Evolutionary conservation across 1,284 basidiomycete species (phyloP).

Genomic region (Cryptococcus hybrid): DNA sequence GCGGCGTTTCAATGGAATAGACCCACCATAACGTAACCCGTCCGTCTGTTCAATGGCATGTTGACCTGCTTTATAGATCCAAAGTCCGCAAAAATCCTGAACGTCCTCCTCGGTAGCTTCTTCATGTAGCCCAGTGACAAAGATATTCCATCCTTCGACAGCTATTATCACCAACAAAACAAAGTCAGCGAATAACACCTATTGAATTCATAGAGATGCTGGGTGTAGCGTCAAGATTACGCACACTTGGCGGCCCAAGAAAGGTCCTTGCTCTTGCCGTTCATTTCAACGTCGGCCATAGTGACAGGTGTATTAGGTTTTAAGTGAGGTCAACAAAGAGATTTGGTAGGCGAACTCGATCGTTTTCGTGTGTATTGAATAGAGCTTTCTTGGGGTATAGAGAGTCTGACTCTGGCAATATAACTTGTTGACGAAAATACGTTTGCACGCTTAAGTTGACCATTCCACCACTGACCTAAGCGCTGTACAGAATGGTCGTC

Average conservation of each 20-base stretch:
- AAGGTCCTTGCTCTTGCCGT: conserved; percentile 7
- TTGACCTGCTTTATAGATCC: conserved; percentile 97
- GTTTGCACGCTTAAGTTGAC: too few species aligned
- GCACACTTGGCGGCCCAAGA: conserved; percentile 13
- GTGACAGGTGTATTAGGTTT: background rate
- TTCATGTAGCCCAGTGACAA: conserved; percentile 96
- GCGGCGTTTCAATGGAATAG: conserved; percentile 1
- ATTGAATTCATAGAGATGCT: background rate
- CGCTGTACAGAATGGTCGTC: too few species aligned
- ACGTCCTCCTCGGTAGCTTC: conserved; percentile 98
- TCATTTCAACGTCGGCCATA: conserved; percentile 47
- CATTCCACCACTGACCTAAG: too few species aligned
- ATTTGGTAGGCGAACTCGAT: background rate
- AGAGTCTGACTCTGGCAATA: too few species aligned
- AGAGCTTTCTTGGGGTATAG: too few species aligned
- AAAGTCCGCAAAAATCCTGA: conserved; percentile 84
- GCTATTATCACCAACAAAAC: conserved; percentile 56
- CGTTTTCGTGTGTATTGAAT: too few species aligned
- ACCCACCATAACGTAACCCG: conserved; percentile 96
- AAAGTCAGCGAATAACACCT: background rate
- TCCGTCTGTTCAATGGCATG: conserved; percentile 93
- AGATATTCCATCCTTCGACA: conserved; percentile 97
- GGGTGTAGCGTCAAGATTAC: background rate
- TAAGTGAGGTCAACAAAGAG: too few species aligned
- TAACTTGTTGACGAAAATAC: too few species aligned